These are phyloP conservation scores for Ophiocordyceps australis DNA, from an alignment of 2,329 filamentous ascomycete genomes.

Conservation along the genomic window DNA sequence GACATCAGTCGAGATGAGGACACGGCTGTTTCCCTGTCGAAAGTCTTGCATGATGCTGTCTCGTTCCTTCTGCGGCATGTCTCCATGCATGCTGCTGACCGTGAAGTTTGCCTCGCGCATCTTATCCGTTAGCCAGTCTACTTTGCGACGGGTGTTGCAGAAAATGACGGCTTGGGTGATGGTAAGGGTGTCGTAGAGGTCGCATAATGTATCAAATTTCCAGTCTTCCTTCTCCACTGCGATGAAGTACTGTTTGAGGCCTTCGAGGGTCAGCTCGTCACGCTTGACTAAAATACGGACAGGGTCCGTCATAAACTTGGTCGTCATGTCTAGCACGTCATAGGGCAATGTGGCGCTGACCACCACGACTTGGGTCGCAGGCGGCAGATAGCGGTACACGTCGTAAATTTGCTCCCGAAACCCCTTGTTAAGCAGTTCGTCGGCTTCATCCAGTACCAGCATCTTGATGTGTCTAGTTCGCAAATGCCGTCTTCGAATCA, in stretches of 20 bases:
- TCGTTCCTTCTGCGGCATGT: conserved; percentile 96
- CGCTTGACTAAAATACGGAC: conserved; percentile 95
- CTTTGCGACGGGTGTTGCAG: conserved; percentile 97
- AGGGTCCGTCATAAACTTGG: conserved; percentile 98
- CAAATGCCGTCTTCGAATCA: conserved; percentile 39
- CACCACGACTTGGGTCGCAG: conserved; percentile 94
- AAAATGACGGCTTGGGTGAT: conserved; percentile 99
- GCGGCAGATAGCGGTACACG: conserved; percentile 90
- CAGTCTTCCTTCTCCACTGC: conserved; percentile 98
- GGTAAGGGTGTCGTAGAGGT: conserved; percentile 95
- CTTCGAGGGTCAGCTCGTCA: conserved; percentile 94
- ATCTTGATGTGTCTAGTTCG: conserved; percentile 46
- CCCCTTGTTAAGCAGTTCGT: conserved; percentile 65
- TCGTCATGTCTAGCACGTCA: conserved; percentile 97
- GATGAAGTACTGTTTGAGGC: conserved; percentile 97
- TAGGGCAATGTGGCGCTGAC: conserved; percentile 93
- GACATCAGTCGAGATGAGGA: conserved; percentile 93
- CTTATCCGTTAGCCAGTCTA: conserved; percentile 98
- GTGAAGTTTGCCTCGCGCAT: conserved; percentile 99
- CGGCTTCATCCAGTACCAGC: conserved; percentile 42
- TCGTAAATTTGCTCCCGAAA: conserved; percentile 99
- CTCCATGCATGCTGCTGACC: conserved; percentile 95
- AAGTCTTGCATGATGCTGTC: conserved; percentile 99
- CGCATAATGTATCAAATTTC: conserved; percentile 98
- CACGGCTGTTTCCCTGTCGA: conserved; percentile 85